Base-by-base conservation (phyloP, 1,139 yeast genomes). In the Nadsonia starkeyi-henricii region DNA sequence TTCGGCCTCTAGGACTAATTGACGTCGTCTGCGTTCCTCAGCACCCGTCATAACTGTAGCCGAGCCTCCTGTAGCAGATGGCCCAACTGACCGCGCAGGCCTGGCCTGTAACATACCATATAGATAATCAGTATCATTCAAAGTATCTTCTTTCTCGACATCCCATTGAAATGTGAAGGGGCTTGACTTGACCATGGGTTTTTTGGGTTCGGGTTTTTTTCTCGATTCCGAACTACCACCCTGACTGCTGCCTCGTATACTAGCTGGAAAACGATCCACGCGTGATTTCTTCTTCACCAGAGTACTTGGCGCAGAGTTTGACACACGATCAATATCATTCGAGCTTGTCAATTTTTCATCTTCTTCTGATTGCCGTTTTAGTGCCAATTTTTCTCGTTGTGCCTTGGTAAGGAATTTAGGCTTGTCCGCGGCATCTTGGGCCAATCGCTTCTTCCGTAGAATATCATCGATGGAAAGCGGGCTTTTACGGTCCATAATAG, bases 381-480 rank as follows among this genome's bases (percentile, higher is more conserved):
- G 49, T 1, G 65, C 65, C 42, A 73, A 53, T 47, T 64, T 62
- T 17, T 65, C 67, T 47, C 84, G 62, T 51, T 76, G 71, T 41
- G 62, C 64, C 54, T 71, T 76, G 9, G 81, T 67, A 9, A 79
- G 57, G 54, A 75, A 79, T 55, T 59, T 67, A 0, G 79, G 79
- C 48, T 63, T 50, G n/a, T 23, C 28, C 2, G 52, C 45, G 7
- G 52, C 55, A 19, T 56, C 49, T 26, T 58, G 17, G 5, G 39
- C 39, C 4, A 13, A 5, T 15, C 39, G 9, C 39, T 33, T 33
- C 17, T 33, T 33, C 9, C 17, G 15, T 15, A 33, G 17, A 15
- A 33, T 15, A 33, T 33, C 39, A n/a, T 33, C 39, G 17, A 33
- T 33, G 5, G 39, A 33, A 12, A 33, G 17, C 12, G 39, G 39